These are phyloP conservation scores for Calonectria naviculata DNA, from an alignment of 2,329 filamentous ascomycete species.

Conservation along the genomic window DNA sequence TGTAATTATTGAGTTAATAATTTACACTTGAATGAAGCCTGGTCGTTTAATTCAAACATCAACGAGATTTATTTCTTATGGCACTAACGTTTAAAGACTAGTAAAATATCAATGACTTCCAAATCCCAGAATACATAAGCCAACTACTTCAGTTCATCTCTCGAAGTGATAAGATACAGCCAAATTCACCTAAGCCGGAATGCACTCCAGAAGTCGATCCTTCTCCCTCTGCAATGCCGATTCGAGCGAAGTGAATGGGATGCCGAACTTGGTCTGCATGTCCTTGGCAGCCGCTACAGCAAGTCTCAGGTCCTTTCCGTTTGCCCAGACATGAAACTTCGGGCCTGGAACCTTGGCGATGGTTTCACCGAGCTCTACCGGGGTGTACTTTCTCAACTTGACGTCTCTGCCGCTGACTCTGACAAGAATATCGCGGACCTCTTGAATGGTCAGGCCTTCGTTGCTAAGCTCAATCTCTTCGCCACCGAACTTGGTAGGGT, in stretches of 20 bases:
- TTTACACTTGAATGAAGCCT: neutral
- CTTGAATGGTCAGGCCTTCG: constrained; percentile 44
- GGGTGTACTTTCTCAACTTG: constrained; percentile 23
- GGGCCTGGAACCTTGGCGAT: neutral
- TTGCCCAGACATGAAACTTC: constrained; percentile 26
- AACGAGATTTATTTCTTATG: no score
- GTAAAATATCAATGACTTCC: no score
- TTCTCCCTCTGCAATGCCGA: constrained; percentile 23
- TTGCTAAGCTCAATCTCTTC: constrained; percentile 45
- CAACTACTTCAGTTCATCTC: no score
- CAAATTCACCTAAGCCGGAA: neutral
- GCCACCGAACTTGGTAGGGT: constrained; percentile 43
- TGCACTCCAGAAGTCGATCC: constrained; percentile 15
- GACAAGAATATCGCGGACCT: constrained; percentile 41
- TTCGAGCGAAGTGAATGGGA: constrained; percentile 24
- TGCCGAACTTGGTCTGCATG: constrained; percentile 15
- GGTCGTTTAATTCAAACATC: no score
- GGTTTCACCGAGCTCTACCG: constrained; percentile 13
- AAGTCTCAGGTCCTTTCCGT: constrained; percentile 12
- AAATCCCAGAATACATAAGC: no score
- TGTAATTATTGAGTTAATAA: neutral
- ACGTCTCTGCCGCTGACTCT: constrained; percentile 46
- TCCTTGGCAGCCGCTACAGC: neutral
- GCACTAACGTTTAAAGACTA: no score
- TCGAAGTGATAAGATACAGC: no score